These are phyloP conservation scores for Pseudonitzschia multiseries DNA, from an alignment of 108 stramenopile genomes.

Conservation along the genomic window DNA sequence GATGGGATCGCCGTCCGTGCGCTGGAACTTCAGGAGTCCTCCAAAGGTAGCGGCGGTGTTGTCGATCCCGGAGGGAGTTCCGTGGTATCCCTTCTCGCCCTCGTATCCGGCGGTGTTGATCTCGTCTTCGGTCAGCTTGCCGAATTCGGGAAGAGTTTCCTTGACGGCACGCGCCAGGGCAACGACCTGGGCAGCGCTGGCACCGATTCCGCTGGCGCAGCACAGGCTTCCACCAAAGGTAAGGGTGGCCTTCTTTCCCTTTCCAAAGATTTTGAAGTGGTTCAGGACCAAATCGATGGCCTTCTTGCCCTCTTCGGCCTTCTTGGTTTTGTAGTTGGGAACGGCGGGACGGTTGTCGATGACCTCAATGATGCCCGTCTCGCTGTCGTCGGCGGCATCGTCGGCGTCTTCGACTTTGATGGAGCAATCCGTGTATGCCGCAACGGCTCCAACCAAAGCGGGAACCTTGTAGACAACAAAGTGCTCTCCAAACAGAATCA, in stretches of 20 bases:
- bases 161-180: slow-evolving; percentile 73
- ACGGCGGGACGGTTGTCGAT: slow-evolving; percentile 85
- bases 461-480: slow-evolving; percentile 87
- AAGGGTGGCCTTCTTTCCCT: slow-evolving; percentile 42
- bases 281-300: slow-evolving; percentile 72
- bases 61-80: slow-evolving; percentile 89
- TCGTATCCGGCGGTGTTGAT: slow-evolving; percentile 89
- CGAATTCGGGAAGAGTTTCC: slow-evolving; percentile 46
- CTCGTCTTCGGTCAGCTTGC: slow-evolving; percentile 70
- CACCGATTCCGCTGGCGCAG: slow-evolving; percentile 83
- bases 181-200: slow-evolving; percentile 82
- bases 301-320: slow-evolving; percentile 71
- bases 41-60: slow-evolving; percentile 91
- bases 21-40: slow-evolving; percentile 78
- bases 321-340: slow-evolving; percentile 82
- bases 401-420: slow-evolving; percentile 46
- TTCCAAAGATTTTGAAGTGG: slow-evolving; percentile 44
- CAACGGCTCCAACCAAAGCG: slow-evolving; percentile 84
- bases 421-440: slow-evolving; percentile 75
- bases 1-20: slow-evolving; percentile 79
- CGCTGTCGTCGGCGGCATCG: slow-evolving; percentile 21
- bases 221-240: slow-evolving; percentile 82
- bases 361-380: slow-evolving; percentile 42
- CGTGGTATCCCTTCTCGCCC: slow-evolving; percentile 90
- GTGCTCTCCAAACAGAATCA: slow-evolving; percentile 89